phyloP scores from a whole-genome alignment of 2,329 filamentous ascomycete species.

The Pestalotiopsis sp. region DNA sequence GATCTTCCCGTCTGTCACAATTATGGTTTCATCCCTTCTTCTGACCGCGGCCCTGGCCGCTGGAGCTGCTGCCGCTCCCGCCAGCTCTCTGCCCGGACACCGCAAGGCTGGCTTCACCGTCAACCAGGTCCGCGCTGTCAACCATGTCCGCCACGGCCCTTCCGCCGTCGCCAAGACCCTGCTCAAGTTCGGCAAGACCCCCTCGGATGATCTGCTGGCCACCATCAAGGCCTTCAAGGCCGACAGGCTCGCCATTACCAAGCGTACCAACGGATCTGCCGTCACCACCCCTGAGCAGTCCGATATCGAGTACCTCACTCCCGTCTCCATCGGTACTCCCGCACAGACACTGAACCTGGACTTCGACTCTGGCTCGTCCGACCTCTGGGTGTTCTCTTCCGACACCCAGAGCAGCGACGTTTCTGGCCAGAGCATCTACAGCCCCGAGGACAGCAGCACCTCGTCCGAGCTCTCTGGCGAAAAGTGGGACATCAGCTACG shows the following conservation, averaged over 20 bases:
- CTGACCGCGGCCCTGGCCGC: slow-evolving; percentile 3
- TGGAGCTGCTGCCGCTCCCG: slow-evolving; percentile 5
- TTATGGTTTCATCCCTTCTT: slow-evolving; percentile 7
- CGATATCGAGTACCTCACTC: slow-evolving; percentile 32
- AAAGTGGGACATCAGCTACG: slow-evolving; percentile 33
- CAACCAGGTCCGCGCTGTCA: not conserved
- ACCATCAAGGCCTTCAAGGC: slow-evolving; percentile 1
- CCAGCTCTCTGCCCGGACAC: not conserved
- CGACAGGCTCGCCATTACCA: slow-evolving; percentile 7
- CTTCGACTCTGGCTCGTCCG: slow-evolving; percentile 37
- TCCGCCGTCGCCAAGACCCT: slow-evolving; percentile 2
- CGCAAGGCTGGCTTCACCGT: slow-evolving; percentile 6
- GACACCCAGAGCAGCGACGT: slow-evolving; percentile 21
- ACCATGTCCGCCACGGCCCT: slow-evolving; percentile 3
- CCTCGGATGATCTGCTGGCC: not conserved
- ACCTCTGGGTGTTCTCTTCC: slow-evolving; percentile 36
- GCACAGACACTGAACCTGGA: slow-evolving; percentile 34
- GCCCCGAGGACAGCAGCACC: slow-evolving; percentile 26
- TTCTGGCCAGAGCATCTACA: slow-evolving; percentile 30
- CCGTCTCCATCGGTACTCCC: slow-evolving; percentile 34
- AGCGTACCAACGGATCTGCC: slow-evolving; percentile 22
- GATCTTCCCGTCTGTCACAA: not conserved
- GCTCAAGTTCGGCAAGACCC: slow-evolving; percentile 9
- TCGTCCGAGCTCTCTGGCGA: slow-evolving; percentile 26
- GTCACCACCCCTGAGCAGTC: slow-evolving; percentile 27